A percentile compares a stretch with the other conserved stretches of the same genome.
These are phyloP conservation scores for Physcia stellaris DNA, from an alignment of 495 filamentous ascomycete species.

Conservation along the genomic window DNA sequence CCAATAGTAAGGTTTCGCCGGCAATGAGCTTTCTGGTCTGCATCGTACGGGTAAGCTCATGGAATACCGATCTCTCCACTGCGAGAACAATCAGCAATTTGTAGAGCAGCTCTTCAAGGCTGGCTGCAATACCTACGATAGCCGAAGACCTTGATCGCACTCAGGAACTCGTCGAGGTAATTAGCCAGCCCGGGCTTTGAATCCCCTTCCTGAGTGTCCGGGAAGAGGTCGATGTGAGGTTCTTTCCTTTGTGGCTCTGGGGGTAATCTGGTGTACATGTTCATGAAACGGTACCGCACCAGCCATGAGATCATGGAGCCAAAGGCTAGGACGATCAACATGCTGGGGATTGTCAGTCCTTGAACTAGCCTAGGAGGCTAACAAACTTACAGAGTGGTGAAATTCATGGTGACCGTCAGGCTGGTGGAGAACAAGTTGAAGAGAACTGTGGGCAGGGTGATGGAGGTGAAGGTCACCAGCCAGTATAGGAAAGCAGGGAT, in stretches of 20 bases:
- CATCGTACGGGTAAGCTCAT: conserved; percentile 95
- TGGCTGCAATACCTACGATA: conserved; percentile 34
- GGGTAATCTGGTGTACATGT: conserved; percentile 87
- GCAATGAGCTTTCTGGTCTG: conserved; percentile 93
- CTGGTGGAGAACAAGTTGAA: conserved; percentile 93
- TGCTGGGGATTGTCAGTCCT: conserved; percentile 28
- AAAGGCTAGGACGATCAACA: conserved; percentile 63
- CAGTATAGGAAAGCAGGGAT: conserved; percentile 71
- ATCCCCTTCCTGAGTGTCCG: conserved; percentile 79
- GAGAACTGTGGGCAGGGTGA: conserved; percentile 77
- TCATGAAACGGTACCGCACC: conserved; percentile 83
- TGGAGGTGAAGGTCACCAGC: conserved; percentile 70
- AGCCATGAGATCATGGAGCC: conserved; percentile 81
- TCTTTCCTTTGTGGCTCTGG: conserved; percentile 93
- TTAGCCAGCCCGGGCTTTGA: conserved; percentile 82
- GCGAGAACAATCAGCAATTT: conserved; percentile 2
- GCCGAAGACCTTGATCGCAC: conserved; percentile 98
- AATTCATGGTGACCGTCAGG: conserved; percentile 94
- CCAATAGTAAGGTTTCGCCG: conserved; percentile 84
- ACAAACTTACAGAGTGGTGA: conserved; percentile 70
- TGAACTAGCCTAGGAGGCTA: not conserved
- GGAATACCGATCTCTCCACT: conserved; percentile 87
- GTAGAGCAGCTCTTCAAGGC: too few species aligned
- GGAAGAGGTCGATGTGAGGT: conserved; percentile 86
- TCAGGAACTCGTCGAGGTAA: conserved; percentile 95